Percentiles rank a stretch among this genome's conserved stretches.
These are phyloP conservation scores for Centaurea solstitialis DNA, from an alignment of 129 eudicot genomes.

Conservation along the genomic window DNA sequence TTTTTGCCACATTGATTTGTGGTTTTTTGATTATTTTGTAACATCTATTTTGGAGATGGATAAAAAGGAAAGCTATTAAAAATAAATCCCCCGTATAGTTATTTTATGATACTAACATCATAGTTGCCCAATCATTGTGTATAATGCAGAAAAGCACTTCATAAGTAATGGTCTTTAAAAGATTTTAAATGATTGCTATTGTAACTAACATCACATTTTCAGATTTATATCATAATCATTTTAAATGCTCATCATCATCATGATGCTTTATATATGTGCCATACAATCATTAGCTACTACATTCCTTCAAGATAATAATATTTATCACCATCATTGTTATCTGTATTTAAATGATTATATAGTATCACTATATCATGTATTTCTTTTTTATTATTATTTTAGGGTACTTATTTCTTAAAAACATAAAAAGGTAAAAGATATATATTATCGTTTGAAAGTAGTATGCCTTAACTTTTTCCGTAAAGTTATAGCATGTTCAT, in stretches of 20 bases:
- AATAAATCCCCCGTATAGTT: no score
- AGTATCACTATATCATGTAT: no score
- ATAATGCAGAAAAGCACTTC: conserved; percentile 22
- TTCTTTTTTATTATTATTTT: no score
- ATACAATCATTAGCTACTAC: conserved; percentile 11
- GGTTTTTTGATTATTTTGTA: no score
- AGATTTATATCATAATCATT: not conserved
- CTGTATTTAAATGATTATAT: not conserved
- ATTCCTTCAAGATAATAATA: conserved; percentile 22
- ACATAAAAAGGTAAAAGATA: no score
- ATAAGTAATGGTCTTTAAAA: not conserved
- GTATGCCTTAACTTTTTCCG: not conserved
- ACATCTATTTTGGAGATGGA: no score
- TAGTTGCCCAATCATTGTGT: conserved; percentile 7
- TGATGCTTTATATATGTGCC: not conserved
- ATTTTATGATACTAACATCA: no score
- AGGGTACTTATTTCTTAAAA: not conserved
- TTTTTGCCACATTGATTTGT: no score
- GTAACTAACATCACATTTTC: conserved; percentile 8
- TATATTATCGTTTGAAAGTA: no score
- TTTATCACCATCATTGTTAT: not conserved
- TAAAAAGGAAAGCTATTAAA: no score
- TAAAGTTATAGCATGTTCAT: not conserved
- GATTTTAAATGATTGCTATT: not conserved
- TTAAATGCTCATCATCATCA: conserved; percentile 5